Base-by-base conservation (phyloP, 192 early-diverging fungal species). In the Rhizophagus sp. region DNA sequence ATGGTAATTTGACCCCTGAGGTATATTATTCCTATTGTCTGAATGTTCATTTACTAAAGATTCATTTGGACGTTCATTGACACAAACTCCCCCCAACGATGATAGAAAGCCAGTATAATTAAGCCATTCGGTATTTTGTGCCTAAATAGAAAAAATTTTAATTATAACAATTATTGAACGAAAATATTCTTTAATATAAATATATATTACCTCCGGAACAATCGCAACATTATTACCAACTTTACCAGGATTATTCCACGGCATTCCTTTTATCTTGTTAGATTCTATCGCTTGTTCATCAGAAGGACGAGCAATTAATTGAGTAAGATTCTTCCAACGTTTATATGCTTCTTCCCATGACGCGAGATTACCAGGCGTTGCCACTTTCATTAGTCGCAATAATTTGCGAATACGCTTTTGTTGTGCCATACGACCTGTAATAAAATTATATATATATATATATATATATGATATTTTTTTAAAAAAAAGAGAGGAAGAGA, bases 71-170 rank as follows among this genome's bases (percentile, higher is more conserved):
- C 64, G 64, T 66, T 15, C 64, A 66, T 27, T 33, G 2, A 92
- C 80, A 65, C 92, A 94, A n/a, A 89, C 88, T 1, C 94, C 95
- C 62, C 93, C 95, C 19, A 95, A 79, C 19, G 95, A 91, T 57
- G 92, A 93, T 27, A 95, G 85, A 80, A 95, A 96, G 2, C 94
- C 93, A 8, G 93, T 94, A 81, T 94, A 94, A 75, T 95, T 94
- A 70, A 89, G 86, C 93, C 95, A 94, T 65, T 95, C 92, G 10
- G 90, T 82, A 17, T 82, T 82, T 4, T 76, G 81, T 5, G 82
- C 73, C 68, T 83, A 57, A 22, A 17, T 6, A 57, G 4, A 57
- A 22, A 19, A 57, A 19, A 22, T 4, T 7, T 41, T 41, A 57
- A 57, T 22, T 22, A 19, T 57, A 25, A 65, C 6, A 27, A 49